A percentile compares a stretch with the other conserved stretches of the same genome.
Evolutionary conservation across 306 rosid species (phyloP).

Genomic region (Dalbergia cultrata): DNA sequence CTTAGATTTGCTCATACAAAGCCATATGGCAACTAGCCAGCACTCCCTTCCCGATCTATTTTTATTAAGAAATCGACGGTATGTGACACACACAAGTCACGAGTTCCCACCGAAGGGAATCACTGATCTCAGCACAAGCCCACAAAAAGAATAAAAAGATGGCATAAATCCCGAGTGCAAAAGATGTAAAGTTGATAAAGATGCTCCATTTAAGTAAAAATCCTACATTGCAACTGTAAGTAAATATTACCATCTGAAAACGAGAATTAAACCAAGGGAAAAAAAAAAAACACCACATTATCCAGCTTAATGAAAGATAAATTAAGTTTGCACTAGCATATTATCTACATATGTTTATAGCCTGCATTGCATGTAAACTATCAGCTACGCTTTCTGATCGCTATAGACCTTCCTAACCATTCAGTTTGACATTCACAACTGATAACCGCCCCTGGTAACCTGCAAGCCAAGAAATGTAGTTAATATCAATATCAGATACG

Average conservation of each 20-base stretch:
- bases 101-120: not conserved
- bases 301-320: conserved; percentile 42
- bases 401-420: conserved; percentile 39
- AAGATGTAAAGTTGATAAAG: conserved; percentile 9
- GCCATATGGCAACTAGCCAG: not conserved
- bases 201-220: conserved; percentile 33
- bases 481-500: conserved; percentile 31
- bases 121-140: conserved; percentile 19
- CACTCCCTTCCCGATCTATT: not conserved
- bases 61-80: not conserved
- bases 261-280: conserved; percentile 30
- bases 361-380: conserved; percentile 53
- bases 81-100: not conserved
- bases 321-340: conserved; percentile 42
- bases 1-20: not conserved
- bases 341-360: conserved; percentile 54
- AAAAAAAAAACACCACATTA: conserved; percentile 32
- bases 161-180: conserved; percentile 26
- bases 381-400: conserved; percentile 49
- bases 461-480: conserved; percentile 44
- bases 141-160: conserved; percentile 17
- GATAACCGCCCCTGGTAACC: conserved; percentile 28
- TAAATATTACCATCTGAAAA: conserved; percentile 40
- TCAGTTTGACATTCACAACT: conserved; percentile 39
- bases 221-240: conserved; percentile 38